Percentiles rank a stretch among this genome's conserved stretches.
Conservation (phyloP, 2,329 filamentous ascomycete genomes). For the Trichoderma sp. region DNA sequence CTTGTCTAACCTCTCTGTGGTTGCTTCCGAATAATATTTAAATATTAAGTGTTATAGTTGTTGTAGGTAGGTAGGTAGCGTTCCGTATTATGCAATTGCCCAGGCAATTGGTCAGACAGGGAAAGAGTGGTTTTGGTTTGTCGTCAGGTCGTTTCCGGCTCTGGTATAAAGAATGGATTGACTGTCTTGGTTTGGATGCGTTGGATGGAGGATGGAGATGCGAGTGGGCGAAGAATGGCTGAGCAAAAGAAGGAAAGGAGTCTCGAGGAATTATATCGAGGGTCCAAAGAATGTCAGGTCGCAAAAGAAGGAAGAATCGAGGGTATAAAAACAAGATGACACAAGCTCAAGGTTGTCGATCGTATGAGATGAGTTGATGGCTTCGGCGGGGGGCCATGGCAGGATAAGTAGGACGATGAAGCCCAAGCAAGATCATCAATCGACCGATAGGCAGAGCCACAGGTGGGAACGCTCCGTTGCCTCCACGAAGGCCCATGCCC, state of each 20-base stretch:
- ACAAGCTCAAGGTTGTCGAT: constrained; percentile 50
- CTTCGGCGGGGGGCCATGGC: constrained; percentile 46
- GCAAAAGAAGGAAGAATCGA: constrained; percentile 53
- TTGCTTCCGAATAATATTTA: constrained; percentile 8
- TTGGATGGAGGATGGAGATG: constrained; percentile 34
- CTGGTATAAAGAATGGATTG: constrained; percentile 47
- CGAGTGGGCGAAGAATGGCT: constrained; percentile 24
- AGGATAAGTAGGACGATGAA: constrained; percentile 52
- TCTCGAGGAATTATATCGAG: constrained; percentile 38
- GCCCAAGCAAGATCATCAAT: constrained; percentile 45
- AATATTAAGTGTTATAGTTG: constrained; percentile 18
- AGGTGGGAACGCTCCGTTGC: constrained; percentile 31
- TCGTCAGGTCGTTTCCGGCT: constrained; percentile 27
- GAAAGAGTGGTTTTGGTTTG: constrained; percentile 27
- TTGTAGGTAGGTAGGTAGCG: constrained; percentile 1
- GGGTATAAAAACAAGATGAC: constrained; percentile 49
- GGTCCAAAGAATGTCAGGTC: constrained; percentile 40
- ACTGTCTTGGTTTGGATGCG: constrained; percentile 34
- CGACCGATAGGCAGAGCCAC: constrained; percentile 27
- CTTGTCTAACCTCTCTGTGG: constrained; percentile 16
- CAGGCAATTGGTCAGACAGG: constrained; percentile 17
- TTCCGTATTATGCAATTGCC: constrained; percentile 24
- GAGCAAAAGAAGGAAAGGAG: constrained; percentile 49
- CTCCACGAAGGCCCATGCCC: constrained; percentile 45
- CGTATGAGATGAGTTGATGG: constrained; percentile 45